Base-by-base conservation (phyloP, 192 early-diverging fungal species). In the Gonapodya prolifera region DNA sequence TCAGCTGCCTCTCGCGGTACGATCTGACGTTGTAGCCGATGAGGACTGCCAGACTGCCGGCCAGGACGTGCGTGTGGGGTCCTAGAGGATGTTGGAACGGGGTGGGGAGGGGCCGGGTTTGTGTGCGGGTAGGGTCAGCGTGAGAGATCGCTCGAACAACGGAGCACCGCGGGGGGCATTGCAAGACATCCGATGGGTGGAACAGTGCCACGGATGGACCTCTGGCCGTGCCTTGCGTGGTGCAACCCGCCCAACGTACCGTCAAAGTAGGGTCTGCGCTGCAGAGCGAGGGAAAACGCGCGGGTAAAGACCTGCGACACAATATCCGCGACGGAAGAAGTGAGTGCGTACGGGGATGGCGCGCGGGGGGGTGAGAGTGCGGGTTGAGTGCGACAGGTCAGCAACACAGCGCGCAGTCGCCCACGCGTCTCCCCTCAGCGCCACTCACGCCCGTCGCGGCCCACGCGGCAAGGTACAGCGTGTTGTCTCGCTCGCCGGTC, bases 381-480 rank as follows among this genome's bases (percentile, higher is more conserved):
- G 45, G 45, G 45, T 16, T 8, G 23, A 61, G 8, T 61, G 45
- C 8, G 8, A 61, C 8, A 61, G 45, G 8, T 16, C 8, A 61
- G 23, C 8, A 61, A 61, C 45, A 61, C 71, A 73, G n/a, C n/a
- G n/a, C n/a, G n/a, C n/a, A n/a, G n/a, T n/a, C n/a, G n/a, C n/a
- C n/a, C n/a, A n/a, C n/a, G n/a, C n/a, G n/a, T n/a, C n/a, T n/a
- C n/a, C n/a, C n/a, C n/a, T n/a, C n/a, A n/a, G n/a, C n/a, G n/a
- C n/a, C n/a, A n/a, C n/a, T n/a, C n/a, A n/a, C 71, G 18, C 71
- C 71, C 8, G 71, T 73, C 8, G 71, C 71, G 8, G 18, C 71
- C 71, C 71, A 73, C 16, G 71, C 71, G 18, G 71, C 71, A 32
- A 73, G 71, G 31, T 73, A 73, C 16, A 73, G 71, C 28, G 18